Evolutionary conservation across 345 rosid genomes (phyloP).

Genomic region (Excoecaria cochinchinensis): DNA sequence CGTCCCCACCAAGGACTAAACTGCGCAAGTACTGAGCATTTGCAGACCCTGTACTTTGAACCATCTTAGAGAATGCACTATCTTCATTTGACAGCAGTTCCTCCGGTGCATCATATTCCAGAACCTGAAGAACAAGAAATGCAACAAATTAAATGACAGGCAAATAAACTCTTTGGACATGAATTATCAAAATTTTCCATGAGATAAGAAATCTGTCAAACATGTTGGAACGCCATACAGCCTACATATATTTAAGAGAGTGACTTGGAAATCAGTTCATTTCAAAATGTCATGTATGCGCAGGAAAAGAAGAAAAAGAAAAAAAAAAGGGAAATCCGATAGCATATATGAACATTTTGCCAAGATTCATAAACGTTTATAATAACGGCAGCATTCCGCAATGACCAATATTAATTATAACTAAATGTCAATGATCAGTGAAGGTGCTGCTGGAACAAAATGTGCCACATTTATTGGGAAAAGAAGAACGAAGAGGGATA

Average conservation of each 20-base stretch:
- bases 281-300: neutral
- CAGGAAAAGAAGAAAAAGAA: no score
- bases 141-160: neutral
- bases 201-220: constrained; percentile 1
- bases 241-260: no score
- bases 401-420: no score
- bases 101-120: constrained; percentile 84
- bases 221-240: neutral
- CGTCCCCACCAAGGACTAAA: constrained; percentile 54
- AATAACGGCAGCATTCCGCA: neutral
- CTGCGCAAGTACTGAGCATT: constrained; percentile 87
- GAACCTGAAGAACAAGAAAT: constrained; percentile 51
- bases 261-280: neutral
- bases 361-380: neutral
- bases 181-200: neutral
- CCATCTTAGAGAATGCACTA: constrained; percentile 94
- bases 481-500: no score
- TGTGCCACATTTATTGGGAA: no score
- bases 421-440: no score
- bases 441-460: no score
- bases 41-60: constrained; percentile 91
- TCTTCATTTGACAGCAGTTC: constrained; percentile 60
- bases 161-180: neutral
- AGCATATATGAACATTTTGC: neutral
- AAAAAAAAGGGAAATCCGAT: neutral